Percentiles rank a stretch among this genome's conserved stretches.
Evolutionary conservation across 2,329 filamentous ascomycete genomes (phyloP).

Genomic region (Colletotrichum nymphaeae): DNA sequence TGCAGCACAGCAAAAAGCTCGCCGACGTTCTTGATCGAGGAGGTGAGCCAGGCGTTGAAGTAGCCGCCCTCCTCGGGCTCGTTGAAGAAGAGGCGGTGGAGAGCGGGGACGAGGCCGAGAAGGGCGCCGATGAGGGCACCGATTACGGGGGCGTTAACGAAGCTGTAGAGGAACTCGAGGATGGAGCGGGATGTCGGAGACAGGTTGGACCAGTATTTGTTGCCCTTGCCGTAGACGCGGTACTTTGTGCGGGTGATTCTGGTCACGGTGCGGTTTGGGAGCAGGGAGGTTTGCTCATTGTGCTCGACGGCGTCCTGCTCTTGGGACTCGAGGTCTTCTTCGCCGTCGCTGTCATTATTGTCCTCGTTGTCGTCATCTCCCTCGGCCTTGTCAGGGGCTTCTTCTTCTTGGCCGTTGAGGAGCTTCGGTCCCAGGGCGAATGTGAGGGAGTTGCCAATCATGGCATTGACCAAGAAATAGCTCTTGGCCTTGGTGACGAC

Average conservation of each 20-base stretch:
- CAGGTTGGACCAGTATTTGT: conserved; percentile 23
- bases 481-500: conserved; percentile 70
- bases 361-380: background rate
- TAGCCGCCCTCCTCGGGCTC: conserved; percentile 68
- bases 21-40: conserved; percentile 70
- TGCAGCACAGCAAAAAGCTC: conserved; percentile 73
- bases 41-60: conserved; percentile 75
- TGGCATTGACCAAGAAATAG: conserved; percentile 75
- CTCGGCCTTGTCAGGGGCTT: conserved; percentile 14
- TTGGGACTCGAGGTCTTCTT: conserved; percentile 17
- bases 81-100: conserved; percentile 73
- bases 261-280: conserved; percentile 41
- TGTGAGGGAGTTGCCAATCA: conserved; percentile 71
- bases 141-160: conserved; percentile 71
- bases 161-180: conserved; percentile 53
- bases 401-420: conserved; percentile 33
- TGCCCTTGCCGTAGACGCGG: conserved; percentile 12
- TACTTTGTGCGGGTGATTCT: conserved; percentile 40
- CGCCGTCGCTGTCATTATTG: background rate
- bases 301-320: conserved; percentile 22
- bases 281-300: conserved; percentile 28
- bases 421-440: conserved; percentile 69
- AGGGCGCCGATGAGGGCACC: conserved; percentile 69
- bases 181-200: conserved; percentile 41
- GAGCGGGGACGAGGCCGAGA: conserved; percentile 68